Conservation (phyloP, 2,329 filamentous ascomycete species). For the Rhynchosporium graminicola region DNA sequence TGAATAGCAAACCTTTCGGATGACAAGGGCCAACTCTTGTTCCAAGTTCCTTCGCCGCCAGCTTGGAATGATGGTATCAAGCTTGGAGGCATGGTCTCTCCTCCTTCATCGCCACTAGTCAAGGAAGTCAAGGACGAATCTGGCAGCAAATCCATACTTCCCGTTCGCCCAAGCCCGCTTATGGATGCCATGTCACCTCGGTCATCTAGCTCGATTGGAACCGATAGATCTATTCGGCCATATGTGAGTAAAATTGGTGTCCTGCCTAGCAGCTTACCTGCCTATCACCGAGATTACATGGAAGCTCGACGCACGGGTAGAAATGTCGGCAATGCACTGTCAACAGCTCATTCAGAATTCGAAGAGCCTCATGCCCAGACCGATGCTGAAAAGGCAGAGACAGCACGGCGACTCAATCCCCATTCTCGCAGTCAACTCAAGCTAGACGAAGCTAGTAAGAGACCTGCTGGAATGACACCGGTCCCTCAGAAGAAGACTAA, state of each 20-base stretch:
- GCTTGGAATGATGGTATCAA: conserved; percentile 46
- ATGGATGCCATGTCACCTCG: conserved; percentile 39
- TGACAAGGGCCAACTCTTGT: conserved; percentile 44
- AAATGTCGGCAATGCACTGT: conserved; percentile 44
- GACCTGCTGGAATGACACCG: conserved; percentile 64
- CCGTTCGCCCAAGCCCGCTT: conserved; percentile 32
- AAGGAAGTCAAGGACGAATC: conserved; percentile 19
- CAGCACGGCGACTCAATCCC: conserved; percentile 77
- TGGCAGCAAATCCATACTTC: conserved; percentile 12
- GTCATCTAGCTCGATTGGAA: conserved; percentile 38
- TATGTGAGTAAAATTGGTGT: conserved; percentile 82
- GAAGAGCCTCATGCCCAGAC: conserved; percentile 48
- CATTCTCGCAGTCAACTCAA: conserved; percentile 73
- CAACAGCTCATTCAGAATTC: conserved; percentile 45
- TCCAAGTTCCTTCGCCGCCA: conserved; percentile 57
- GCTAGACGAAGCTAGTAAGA: conserved; percentile 62
- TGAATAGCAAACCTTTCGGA: conserved; percentile 38
- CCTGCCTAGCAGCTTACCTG: conserved; percentile 84
- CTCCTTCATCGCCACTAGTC: conserved; percentile 27
- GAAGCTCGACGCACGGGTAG: conserved; percentile 63
- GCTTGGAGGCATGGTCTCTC: conserved; percentile 33
- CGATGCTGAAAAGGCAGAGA: conserved; percentile 78
- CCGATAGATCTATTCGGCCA: conserved; percentile 37
- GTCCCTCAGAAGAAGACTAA: conserved; percentile 71
- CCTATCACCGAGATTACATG: conserved; percentile 90